A percentile compares a stretch with the other conserved stretches of the same genome.
phyloP scores from a whole-genome alignment of 371 early-diverging fungal species.

The Umbelopsis sp. region DNA sequence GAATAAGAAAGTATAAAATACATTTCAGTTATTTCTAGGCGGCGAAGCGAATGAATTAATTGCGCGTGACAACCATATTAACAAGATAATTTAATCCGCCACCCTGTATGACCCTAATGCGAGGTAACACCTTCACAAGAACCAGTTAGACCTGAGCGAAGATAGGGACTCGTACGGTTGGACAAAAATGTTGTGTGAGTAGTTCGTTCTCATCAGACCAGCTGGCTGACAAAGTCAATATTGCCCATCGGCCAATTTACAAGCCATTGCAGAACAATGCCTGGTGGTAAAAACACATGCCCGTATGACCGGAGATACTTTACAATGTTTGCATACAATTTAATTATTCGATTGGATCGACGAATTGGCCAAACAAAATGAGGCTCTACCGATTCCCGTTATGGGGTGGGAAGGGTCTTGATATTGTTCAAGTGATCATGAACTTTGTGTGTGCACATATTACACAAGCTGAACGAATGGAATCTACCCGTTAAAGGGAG shows the following conservation, averaged over 20 bases:
- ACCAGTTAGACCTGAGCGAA: not conserved
- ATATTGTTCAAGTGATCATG: slow-evolving; percentile 6
- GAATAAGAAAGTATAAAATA: too few species aligned
- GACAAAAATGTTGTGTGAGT: slow-evolving; percentile 6
- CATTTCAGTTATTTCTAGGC: not conserved
- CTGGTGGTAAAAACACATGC: too few species aligned
- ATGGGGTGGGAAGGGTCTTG: not conserved
- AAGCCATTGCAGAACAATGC: not conserved
- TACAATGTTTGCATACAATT: too few species aligned
- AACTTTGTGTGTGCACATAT: not conserved
- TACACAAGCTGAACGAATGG: not conserved
- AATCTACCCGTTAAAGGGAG: slow-evolving; percentile 13
- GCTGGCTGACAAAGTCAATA: not conserved
- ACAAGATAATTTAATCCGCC: slow-evolving; percentile 8
- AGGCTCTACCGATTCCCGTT: not conserved
- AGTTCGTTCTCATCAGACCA: not conserved
- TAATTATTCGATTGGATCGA: too few species aligned
- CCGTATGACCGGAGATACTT: too few species aligned
- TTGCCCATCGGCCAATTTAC: not conserved
- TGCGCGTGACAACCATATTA: slow-evolving; percentile 5
- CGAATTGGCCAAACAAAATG: not conserved
- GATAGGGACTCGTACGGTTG: slow-evolving; percentile 5
- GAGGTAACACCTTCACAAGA: slow-evolving; percentile 13
- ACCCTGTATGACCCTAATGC: not conserved
- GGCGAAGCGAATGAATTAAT: not conserved